Conservation (phyloP, 257 asterid genomes). For the Salvia miltiorrhiza region DNA sequence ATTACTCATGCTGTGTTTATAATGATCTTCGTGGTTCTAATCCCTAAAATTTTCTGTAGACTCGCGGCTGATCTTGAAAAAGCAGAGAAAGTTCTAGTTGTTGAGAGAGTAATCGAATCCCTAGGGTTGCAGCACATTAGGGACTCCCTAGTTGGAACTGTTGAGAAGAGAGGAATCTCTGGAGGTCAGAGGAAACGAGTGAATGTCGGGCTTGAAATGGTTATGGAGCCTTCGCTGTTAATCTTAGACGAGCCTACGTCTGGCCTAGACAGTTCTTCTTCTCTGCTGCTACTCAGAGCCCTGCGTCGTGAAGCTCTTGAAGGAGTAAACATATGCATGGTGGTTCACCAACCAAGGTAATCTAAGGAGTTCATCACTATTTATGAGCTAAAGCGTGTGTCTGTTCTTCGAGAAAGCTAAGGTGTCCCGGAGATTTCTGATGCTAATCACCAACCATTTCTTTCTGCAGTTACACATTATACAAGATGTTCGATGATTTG, state of each 20-base stretch:
- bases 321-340: slow-evolving; percentile 97
- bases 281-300: slow-evolving; percentile 86
- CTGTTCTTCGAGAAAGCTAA: not conserved
- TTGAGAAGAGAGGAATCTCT: slow-evolving; percentile 94
- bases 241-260: slow-evolving; percentile 99
- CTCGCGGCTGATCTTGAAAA: slow-evolving; percentile 65
- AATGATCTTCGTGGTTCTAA: not conserved
- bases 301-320: slow-evolving; percentile 98
- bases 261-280: slow-evolving; percentile 96
- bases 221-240: slow-evolving; percentile 95
- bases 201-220: slow-evolving; percentile 98
- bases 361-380: not conserved
- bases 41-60: slow-evolving; percentile 32
- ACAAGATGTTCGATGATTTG: slow-evolving; percentile 96
- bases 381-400: not conserved
- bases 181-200: slow-evolving; percentile 99
- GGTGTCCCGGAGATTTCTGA: not conserved
- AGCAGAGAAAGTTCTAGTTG: slow-evolving; percentile 82
- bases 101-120: slow-evolving; percentile 90
- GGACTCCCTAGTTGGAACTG: slow-evolving; percentile 96
- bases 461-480: slow-evolving; percentile 81
- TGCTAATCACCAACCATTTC: slow-evolving; percentile 16
- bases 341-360: slow-evolving; percentile 98
- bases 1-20: not conserved
- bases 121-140: slow-evolving; percentile 87